Evolutionary conservation across 139 green algal genomes (phyloP).

Genomic region (Asterochloris erici): DNA sequence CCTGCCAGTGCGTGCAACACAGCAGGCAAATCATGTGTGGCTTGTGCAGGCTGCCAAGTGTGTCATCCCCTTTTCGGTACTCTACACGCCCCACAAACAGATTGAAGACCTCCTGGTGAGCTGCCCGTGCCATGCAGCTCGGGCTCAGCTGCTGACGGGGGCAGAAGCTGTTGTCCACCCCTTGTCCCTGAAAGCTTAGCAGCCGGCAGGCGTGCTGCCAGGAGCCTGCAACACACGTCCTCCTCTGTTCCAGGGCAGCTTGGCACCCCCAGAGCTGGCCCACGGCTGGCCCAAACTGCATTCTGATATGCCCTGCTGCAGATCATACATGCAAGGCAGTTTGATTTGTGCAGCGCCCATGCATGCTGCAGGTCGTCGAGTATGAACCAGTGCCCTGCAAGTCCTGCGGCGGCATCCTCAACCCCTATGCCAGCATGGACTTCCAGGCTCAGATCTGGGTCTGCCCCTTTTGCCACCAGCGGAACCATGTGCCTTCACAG

Average conservation of each 20-base stretch:
- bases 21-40: too few relatives aligned
- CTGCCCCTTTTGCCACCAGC: slow-evolving; percentile 92
- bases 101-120: slow-evolving; percentile 78
- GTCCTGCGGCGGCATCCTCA: slow-evolving; percentile 86
- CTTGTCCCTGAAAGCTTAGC: not conserved
- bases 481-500: slow-evolving; percentile 96
- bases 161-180: not conserved
- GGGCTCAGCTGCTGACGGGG: too few relatives aligned
- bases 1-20: too few relatives aligned
- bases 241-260: not conserved
- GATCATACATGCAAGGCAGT: not conserved
- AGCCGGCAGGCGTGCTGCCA: not conserved
- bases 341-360: not conserved
- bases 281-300: not conserved
- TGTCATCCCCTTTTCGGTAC: slow-evolving; percentile 88
- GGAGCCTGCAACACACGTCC: not conserved
- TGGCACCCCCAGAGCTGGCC: not conserved
- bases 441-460: slow-evolving; percentile 91
- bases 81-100: slow-evolving; percentile 89
- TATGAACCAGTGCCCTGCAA: slow-evolving; percentile 97
- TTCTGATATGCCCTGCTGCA: not conserved
- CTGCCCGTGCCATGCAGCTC: not conserved
- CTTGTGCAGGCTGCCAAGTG: slow-evolving; percentile 78
- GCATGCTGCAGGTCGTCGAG: slow-evolving; percentile 69
- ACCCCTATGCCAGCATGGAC: slow-evolving; percentile 90